Base-by-base conservation (phyloP, 805 yeast species). In the Lachancea meyersii region DNA sequence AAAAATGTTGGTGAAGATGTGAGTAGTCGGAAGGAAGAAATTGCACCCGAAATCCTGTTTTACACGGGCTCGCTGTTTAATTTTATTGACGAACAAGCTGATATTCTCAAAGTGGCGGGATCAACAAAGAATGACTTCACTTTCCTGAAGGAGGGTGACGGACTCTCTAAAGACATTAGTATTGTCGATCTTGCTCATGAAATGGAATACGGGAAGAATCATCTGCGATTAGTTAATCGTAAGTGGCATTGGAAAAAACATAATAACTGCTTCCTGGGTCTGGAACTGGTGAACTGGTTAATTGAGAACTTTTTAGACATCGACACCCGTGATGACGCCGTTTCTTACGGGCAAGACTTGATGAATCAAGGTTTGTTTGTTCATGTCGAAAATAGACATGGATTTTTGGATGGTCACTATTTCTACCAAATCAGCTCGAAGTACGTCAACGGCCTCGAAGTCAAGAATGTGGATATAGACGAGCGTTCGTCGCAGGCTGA, bases 231-330 rank as follows among this genome's bases (percentile, higher is more conserved):
- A 28, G 79, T 76, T 1, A 95, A 87, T 53, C 71, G 97, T 51
- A 75, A 81, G 26, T 91, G 98, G 98, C 97, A 91, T 61, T 79
- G 89, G 77, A 80, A 79, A 48, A 67, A 76, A 3, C 94, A 86
- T 57, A 69, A 72, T 21, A 76, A 82, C 48, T 84, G 95, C 63
- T 87, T 91, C 56, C 60, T 86, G 19, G 97, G 97, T 0, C 77
- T 80, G 48, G 96, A 87, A 41, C 69, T 87, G 48, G 96, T 88
- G 0, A 76, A 78, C 24, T 91, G 97, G 97, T 59, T 91, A 43
- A 68, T 84, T 23, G 83, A 84, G 47, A 77, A 79, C 45, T 83
- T 88, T 55, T 77, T 76, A 21, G 97, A 87, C 54, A 80, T 91
- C 37, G 79, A 80, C 41, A 78, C 84, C 1, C 67, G 91, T 48